Evolutionary conservation across 106 monocot genomes (phyloP).

Genomic region (Chionographis japonica): DNA sequence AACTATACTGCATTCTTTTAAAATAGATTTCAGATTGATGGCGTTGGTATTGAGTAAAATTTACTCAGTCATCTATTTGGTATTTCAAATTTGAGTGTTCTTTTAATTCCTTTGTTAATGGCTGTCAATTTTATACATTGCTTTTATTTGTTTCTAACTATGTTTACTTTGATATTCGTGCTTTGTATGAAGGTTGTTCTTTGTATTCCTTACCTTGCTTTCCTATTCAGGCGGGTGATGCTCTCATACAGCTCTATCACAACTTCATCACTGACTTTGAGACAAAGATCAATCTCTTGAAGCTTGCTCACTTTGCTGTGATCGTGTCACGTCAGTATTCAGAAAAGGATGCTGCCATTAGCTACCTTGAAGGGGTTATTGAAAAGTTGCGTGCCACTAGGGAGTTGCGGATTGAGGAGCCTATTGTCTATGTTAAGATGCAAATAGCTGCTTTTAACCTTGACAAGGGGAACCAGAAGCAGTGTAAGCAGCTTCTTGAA

Average conservation of each 20-base stretch:
- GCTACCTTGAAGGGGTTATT: constrained; percentile 84
- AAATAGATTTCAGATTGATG: no score
- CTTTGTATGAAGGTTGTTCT: no score
- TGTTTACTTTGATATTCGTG: no score
- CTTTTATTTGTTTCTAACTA: no score
- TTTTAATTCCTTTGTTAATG: no score
- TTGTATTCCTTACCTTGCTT: neutral
- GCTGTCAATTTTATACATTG: no score
- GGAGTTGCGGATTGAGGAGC: constrained; percentile 69
- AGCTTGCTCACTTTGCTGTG: constrained; percentile 89
- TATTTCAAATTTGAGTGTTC: no score
- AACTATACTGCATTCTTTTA: no score
- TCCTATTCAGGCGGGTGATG: constrained; percentile 78
- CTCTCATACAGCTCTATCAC: constrained; percentile 87
- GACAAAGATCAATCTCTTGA: constrained; percentile 97
- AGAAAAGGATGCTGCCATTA: constrained; percentile 85
- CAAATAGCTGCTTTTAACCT: constrained; percentile 85
- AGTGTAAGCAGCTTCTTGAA: constrained; percentile 85
- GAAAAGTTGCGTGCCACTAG: constrained; percentile 68
- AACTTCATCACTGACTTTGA: constrained; percentile 99
- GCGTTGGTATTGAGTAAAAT: no score
- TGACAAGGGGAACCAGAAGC: constrained; percentile 71
- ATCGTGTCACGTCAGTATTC: constrained; percentile 85
- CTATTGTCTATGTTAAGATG: constrained; percentile 89
- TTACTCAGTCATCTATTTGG: no score